These are phyloP conservation scores for Circinella minor DNA, from an alignment of 371 early-diverging fungal species.

Conservation along the genomic window DNA sequence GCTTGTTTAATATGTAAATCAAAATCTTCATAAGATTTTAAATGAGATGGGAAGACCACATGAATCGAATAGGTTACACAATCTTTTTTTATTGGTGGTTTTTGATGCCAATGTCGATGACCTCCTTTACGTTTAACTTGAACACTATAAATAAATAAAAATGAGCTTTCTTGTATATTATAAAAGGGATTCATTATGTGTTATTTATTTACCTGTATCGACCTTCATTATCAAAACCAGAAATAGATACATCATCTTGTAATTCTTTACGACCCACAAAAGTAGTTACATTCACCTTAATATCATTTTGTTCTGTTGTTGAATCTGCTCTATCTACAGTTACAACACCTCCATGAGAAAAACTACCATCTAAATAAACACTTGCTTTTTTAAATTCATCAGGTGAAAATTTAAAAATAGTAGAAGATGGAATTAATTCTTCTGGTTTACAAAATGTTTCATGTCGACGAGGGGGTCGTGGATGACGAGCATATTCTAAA, in stretches of 20 bases:
- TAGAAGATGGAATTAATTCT: conserved; percentile 4
- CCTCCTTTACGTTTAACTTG: conserved; percentile 21
- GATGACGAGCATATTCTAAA: conserved; percentile 16
- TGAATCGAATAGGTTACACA: conserved; percentile 21
- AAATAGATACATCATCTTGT: conserved; percentile 7
- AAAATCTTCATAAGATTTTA: conserved; percentile 19
- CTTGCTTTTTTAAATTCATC: conserved; percentile 20
- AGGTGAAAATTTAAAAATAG: conserved; percentile 20
- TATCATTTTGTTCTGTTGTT: not conserved
- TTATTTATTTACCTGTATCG: conserved; percentile 5
- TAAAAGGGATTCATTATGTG: no score
- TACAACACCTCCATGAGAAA: conserved; percentile 14
- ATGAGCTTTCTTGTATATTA: no score
- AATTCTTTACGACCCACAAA: conserved; percentile 16
- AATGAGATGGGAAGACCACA: conserved; percentile 20
- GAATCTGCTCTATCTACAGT: not conserved
- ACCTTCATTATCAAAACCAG: conserved; percentile 26
- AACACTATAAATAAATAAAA: conserved; percentile 3
- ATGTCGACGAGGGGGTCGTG: conserved; percentile 19
- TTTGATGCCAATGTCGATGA: conserved; percentile 9
- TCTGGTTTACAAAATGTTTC: conserved; percentile 14
- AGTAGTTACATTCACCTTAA: conserved; percentile 21
- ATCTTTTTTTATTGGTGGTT: conserved; percentile 14
- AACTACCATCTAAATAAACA: conserved; percentile 18
- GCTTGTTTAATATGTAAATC: conserved; percentile 16